Base-by-base conservation (phyloP, 2,329 filamentous ascomycete species). In the Huntiella savannae region DNA sequence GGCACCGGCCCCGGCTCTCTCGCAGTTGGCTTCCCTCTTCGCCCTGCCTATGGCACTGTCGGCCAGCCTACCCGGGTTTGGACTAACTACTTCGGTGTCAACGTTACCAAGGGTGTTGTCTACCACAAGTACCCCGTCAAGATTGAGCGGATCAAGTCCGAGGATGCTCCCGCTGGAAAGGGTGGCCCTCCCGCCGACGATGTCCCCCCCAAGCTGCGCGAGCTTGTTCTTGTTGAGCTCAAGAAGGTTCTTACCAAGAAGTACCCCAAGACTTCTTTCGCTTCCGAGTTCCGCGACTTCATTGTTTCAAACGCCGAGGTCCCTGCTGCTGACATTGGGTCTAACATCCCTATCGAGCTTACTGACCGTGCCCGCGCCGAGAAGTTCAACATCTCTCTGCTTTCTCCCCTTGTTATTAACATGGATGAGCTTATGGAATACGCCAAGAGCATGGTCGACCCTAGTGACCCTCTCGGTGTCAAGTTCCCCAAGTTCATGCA, bases 21-120 rank as follows among this genome's bases (percentile, higher is more conserved):
- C 12, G 52, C 47, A 19, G 22, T 51, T 7, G 45, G 50, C 39
- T 61, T 74, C 40, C 68, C 71, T 2, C 47, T 55, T 5, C 64
- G 71, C 2, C 72, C 72, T 15, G 64, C 63, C 1, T 75, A 66
- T 51, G 70, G 70, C 15, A 61, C 55, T 3, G 52, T 52, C 4
- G 72, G 71, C 3, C 56, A 40, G 1, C 39, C 55, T 0, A 63
- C 71, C 2, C 53, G 59, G 1, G 58, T 75, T 0, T 74, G 69
- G 68, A 60, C 70, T 4, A 75, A 76, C 55, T 75, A 70, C 52
- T 74, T 71, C 52, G 58, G 58, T 1, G 48, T 75, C 41, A 54
- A 60, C 5, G 51, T 68, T 5, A 60, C 62, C 36, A 53, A 58
- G 0, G 53, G 59, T 1, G 43, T 40, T 12, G 49, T 52, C 0